A percentile compares a stretch with the other conserved stretches of the same genome.
Conservation (phyloP, 768 basidiomycete genomes). For the Hygrocybe punicea region DNA sequence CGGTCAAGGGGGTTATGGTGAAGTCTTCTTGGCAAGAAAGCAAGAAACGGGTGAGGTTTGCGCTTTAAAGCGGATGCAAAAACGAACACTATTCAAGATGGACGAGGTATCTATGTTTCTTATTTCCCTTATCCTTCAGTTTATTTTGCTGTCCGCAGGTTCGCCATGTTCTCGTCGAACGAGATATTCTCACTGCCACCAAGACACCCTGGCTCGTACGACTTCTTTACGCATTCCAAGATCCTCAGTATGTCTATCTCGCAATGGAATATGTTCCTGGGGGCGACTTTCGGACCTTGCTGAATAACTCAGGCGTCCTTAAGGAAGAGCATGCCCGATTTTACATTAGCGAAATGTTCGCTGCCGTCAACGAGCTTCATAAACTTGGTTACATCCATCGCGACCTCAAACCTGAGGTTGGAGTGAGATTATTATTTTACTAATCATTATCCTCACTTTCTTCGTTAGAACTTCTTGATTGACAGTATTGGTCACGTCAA, state of each 20-base stretch:
- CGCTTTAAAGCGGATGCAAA: conserved; percentile 96
- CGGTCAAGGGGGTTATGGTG: conserved; percentile 98
- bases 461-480: conserved; percentile 85
- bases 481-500: conserved; percentile 97
- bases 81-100: conserved; percentile 94
- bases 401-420: conserved; percentile 94
- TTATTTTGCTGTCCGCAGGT: conserved; percentile 48
- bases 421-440: conserved; percentile 14
- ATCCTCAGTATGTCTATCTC: conserved; percentile 84
- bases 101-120: conserved; percentile 67
- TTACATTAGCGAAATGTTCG: conserved; percentile 98
- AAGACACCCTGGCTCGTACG: conserved; percentile 97
- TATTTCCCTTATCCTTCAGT: conserved; percentile 5
- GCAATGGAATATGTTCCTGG: conserved; percentile 99
- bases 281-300: conserved; percentile 94
- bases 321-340: conserved; percentile 97
- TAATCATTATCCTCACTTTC: not conserved
- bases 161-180: conserved; percentile 95
- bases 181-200: conserved; percentile 95
- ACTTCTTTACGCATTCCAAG: conserved; percentile 95
- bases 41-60: conserved; percentile 95
- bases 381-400: conserved; percentile 98
- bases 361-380: conserved; percentile 88
- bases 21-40: conserved; percentile 93
- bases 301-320: conserved; percentile 96